Evolutionary conservation across 139 green algal species (phyloP).

Genomic region (Tetradesmus lagerheimii): DNA sequence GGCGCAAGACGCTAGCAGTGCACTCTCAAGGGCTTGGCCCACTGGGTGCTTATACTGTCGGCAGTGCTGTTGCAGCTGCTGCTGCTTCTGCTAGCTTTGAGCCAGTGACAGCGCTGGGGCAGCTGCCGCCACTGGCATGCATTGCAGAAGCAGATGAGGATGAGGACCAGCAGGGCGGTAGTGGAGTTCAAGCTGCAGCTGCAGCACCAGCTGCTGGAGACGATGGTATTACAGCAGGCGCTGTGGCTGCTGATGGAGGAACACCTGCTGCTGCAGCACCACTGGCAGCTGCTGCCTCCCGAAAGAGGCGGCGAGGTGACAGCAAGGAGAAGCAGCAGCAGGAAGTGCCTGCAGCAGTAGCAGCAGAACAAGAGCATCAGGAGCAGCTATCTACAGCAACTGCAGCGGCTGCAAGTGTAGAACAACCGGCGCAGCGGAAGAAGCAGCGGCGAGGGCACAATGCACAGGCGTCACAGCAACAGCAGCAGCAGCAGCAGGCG

Average conservation of each 20-base stretch:
- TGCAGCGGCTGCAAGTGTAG: neutral
- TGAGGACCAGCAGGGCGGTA: neutral
- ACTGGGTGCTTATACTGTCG: neutral
- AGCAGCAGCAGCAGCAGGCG: neutral
- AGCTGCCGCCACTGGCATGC: neutral
- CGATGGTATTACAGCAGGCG: neutral
- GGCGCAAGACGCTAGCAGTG: neutral
- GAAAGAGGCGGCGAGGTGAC: neutral
- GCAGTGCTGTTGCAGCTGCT: neutral
- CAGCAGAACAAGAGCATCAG: neutral
- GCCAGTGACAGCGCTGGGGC: neutral
- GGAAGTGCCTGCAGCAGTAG: neutral
- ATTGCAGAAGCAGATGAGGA: conserved; percentile 18
- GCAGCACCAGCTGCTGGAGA: neutral
- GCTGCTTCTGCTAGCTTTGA: neutral
- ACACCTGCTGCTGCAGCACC: neutral
- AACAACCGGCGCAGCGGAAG: neutral
- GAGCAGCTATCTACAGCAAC: neutral
- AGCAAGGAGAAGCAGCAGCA: neutral
- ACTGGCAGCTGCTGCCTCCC: neutral
- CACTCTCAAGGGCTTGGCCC: neutral
- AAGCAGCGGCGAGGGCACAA: neutral
- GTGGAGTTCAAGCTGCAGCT: neutral
- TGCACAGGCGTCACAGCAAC: neutral
- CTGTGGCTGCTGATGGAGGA: no score